Percentiles rank a stretch among this genome's conserved stretches.
These are phyloP conservation scores for Trichomonas gallinae DNA, from an alignment of 208 protist genomes.

Conservation along the genomic window DNA sequence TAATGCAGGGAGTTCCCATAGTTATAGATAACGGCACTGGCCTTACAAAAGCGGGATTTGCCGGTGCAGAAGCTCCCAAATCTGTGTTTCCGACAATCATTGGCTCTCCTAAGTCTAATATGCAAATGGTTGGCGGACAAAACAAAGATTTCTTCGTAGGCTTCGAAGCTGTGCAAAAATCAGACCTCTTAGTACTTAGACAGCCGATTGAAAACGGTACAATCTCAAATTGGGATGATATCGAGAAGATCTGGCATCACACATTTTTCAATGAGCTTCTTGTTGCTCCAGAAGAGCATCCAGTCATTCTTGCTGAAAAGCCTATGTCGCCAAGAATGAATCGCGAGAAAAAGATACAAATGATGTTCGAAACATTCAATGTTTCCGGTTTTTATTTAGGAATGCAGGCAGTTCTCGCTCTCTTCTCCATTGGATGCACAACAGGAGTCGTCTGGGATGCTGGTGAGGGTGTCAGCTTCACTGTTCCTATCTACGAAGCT, in stretches of 20 bases:
- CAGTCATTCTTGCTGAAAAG: conserved; percentile 72
- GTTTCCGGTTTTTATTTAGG: conserved; percentile 55
- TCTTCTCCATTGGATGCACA: conserved; percentile 66
- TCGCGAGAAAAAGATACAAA: conserved; percentile 66
- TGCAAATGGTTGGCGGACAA: conserved; percentile 26
- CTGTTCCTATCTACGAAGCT: conserved; percentile 83
- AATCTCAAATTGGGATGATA: conserved; percentile 38
- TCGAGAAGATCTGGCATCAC: conserved; percentile 41
- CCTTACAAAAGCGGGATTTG: conserved; percentile 71
- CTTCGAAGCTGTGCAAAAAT: conserved; percentile 26
- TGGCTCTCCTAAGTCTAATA: neutral
- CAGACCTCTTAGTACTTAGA: conserved; percentile 2
- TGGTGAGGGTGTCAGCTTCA: conserved; percentile 82
- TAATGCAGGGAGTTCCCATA: conserved; percentile 34
- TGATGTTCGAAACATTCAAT: conserved; percentile 71
- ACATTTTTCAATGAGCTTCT: conserved; percentile 61
- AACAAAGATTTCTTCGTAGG: conserved; percentile 32
- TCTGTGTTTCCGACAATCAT: conserved; percentile 33
- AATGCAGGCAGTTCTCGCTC: conserved; percentile 75
- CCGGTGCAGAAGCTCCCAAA: conserved; percentile 56
- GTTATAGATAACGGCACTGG: conserved; percentile 73
- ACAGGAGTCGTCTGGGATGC: conserved; percentile 75
- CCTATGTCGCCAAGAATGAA: conserved; percentile 66
- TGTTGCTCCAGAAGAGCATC: conserved; percentile 84
- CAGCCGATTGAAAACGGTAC: conserved; percentile 32